A percentile compares a stretch with the other conserved stretches of the same genome.
Evolutionary conservation across 2,329 filamentous ascomycete species (phyloP).

Genomic region (Neodidymelliopsis sp.): DNA sequence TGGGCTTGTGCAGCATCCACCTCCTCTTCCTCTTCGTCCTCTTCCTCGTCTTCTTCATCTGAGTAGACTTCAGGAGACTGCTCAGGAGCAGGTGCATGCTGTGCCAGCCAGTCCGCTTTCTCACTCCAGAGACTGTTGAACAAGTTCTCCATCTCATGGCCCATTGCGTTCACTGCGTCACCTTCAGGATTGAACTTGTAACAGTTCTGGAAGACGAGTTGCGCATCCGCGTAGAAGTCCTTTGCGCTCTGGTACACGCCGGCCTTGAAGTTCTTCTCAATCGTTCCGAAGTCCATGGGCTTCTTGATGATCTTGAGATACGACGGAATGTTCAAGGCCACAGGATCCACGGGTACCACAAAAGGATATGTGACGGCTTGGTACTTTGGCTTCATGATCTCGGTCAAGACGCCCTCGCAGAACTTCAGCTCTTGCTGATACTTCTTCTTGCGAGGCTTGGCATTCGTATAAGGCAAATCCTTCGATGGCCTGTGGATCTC

Average conservation of each 20-base stretch:
- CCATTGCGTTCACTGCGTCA: slow-evolving; percentile 76
- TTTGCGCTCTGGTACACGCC: slow-evolving; percentile 83
- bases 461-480: slow-evolving; percentile 84
- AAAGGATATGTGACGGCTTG: slow-evolving; percentile 75
- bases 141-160: slow-evolving; percentile 74
- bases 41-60: slow-evolving; percentile 72
- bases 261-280: slow-evolving; percentile 75
- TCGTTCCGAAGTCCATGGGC: slow-evolving; percentile 93
- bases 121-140: slow-evolving; percentile 79
- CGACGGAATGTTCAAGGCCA: slow-evolving; percentile 89
- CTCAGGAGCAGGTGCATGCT: slow-evolving; percentile 72
- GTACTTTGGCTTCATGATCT: slow-evolving; percentile 79
- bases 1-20: slow-evolving; percentile 53
- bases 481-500: slow-evolving; percentile 91
- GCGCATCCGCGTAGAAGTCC: slow-evolving; percentile 85
- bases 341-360: slow-evolving; percentile 85
- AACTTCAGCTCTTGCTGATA: slow-evolving; percentile 89
- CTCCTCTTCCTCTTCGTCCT: slow-evolving; percentile 70
- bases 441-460: slow-evolving; percentile 90
- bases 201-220: slow-evolving; percentile 87
- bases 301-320: slow-evolving; percentile 96
- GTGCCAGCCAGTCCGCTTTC: slow-evolving; percentile 82
- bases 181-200: slow-evolving; percentile 87
- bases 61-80: slow-evolving; percentile 63
- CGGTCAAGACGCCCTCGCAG: slow-evolving; percentile 80